Evolutionary conservation across 495 filamentous ascomycete genomes (phyloP), one percentile per base, ranked within the genome.

Genomic region (Trichocladium uniseriatum): DNA sequence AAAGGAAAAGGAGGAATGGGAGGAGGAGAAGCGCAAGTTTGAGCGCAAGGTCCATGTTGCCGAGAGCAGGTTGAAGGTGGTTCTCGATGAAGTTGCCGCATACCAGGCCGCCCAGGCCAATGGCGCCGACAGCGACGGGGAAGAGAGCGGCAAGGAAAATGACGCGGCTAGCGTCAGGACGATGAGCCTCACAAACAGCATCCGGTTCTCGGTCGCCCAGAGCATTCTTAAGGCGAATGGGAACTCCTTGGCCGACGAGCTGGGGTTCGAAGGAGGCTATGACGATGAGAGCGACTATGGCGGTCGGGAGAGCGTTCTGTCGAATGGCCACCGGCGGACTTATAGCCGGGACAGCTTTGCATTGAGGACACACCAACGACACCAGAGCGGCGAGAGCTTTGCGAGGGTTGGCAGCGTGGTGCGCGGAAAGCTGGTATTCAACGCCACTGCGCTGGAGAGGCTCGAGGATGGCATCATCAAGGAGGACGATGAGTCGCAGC

Each of bases 1-100:
- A 31, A 78, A 79, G 48, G 92, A 98, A 51, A 86, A 81, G 61
- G 81, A 94, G 42, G 72, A 72, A 13, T 95, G 87, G 84, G 83
- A 87, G 15, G 80, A 81, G 42, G 86, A 91, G 56, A 86, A 80
- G 56, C 80, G 91, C 29, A 82, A 76, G 46, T 69, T 87, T 36
- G 92, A 99, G 67, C 78, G 86, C 45, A 84, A 84, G 52, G 65
- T 94, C 19, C 89, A 96, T 63, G 79, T 95, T 6, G 82, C 87
- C 21, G 92, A 99, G 64, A 87, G 78, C 43, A 79, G 91, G 45
- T 68, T 99, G 45, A 89, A 89, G 60, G 74, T 76, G 15, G 80
- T 99, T 27, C 63, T 96, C 38, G 84, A 86, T 24, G 94, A 96
- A 60, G 75, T 99, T 28, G 81, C 84, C 27, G 80, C 84, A 18